These are phyloP conservation scores for Marasmius oreades DNA, from an alignment of 1,284 basidiomycete genomes.

Conservation along the genomic window DNA sequence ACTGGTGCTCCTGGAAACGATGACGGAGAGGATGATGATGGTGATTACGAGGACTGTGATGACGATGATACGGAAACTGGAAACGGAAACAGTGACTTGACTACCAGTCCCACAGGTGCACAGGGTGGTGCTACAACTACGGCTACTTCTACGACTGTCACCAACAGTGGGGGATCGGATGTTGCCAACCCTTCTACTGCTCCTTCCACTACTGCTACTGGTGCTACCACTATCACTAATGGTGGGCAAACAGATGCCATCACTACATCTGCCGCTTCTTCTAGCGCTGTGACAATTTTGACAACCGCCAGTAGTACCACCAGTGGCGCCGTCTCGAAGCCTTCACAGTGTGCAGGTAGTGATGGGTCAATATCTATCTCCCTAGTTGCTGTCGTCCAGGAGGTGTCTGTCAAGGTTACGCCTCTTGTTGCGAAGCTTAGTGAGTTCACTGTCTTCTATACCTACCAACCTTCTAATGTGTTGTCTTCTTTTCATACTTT, in stretches of 20 bases:
- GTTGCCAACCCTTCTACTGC: background rate
- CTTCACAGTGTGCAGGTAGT: background rate
- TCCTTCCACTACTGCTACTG: background rate
- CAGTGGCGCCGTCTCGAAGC: background rate
- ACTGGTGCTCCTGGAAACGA: no score
- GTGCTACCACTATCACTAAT: background rate
- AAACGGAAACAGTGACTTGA: background rate
- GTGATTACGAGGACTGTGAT: background rate
- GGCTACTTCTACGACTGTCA: background rate
- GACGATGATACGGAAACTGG: background rate
- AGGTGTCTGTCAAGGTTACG: background rate
- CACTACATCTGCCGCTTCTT: background rate
- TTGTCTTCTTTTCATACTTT: background rate
- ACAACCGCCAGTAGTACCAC: background rate
- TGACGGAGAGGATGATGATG: background rate
- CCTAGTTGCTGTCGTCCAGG: background rate
- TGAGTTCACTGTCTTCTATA: background rate
- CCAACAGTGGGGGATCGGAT: background rate
- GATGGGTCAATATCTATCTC: background rate
- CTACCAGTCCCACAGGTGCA: background rate
- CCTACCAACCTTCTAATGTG: no score
- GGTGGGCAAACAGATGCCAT: background rate
- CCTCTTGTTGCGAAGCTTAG: background rate
- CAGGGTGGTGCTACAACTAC: no score
- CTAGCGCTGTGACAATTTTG: background rate